Evolutionary conservation across 495 filamentous ascomycete species (phyloP).

Genomic region (Massariosphaeria phaeospora): DNA sequence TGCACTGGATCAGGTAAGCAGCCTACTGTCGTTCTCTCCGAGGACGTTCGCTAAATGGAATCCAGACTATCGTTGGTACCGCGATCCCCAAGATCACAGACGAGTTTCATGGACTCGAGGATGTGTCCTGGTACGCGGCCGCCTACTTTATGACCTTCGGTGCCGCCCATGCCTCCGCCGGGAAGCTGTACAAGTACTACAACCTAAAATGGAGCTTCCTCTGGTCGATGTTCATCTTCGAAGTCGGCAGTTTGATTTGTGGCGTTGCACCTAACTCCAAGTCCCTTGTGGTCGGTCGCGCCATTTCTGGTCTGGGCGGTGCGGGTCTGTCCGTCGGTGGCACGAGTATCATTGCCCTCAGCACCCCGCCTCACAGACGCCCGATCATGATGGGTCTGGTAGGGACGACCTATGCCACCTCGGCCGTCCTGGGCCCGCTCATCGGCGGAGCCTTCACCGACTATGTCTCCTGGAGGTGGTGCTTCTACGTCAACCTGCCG

Average conservation of each 20-base stretch:
- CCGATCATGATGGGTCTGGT: constrained; percentile 69
- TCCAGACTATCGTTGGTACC: constrained; percentile 25
- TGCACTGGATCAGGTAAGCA: constrained; percentile 1
- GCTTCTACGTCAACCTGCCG: constrained; percentile 54
- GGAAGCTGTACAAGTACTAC: constrained; percentile 75
- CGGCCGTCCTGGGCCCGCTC: constrained; percentile 46
- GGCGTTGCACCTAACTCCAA: constrained; percentile 68
- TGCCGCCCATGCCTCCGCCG: constrained; percentile 65
- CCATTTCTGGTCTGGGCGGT: constrained; percentile 75
- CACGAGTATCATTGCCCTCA: constrained; percentile 73
- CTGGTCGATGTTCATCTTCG: constrained; percentile 68
- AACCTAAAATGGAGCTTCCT: constrained; percentile 65
- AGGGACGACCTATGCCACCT: constrained; percentile 71
- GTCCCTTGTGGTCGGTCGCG: constrained; percentile 75
- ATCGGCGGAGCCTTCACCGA: constrained; percentile 40
- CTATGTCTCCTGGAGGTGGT: constrained; percentile 55
- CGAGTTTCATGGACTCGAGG: constrained; percentile 18
- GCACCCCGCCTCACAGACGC: constrained; percentile 62
- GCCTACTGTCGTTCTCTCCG: neutral
- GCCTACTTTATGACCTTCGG: constrained; percentile 32
- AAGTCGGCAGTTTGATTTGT: constrained; percentile 74
- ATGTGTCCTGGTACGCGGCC: constrained; percentile 27
- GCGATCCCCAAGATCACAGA: constrained; percentile 31
- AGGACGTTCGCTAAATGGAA: neutral
- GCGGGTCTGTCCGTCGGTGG: constrained; percentile 80